Base-by-base conservation (phyloP, 2,329 filamentous ascomycete genomes). In the Stagonosporopsis vannaccii region DNA sequence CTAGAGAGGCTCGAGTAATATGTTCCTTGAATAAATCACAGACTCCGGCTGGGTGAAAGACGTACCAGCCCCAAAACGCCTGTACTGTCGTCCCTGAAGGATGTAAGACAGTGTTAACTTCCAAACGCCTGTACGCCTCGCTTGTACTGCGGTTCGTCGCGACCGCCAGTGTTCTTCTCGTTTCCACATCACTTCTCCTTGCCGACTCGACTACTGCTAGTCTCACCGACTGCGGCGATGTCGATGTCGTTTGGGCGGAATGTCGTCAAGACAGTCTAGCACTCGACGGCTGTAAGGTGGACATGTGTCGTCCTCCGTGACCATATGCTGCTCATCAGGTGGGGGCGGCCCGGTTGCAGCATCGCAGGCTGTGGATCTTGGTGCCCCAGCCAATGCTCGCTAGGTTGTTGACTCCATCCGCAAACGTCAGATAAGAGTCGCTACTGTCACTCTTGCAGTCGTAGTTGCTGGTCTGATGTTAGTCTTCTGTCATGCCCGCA, bases 331-430 rank as follows among this genome's bases (percentile, higher is more conserved):
- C 33, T 52, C 48, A 53, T 30, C 43, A 49, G 39, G 17, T 22
- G 30, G 40, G 23, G 4, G 51, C 36, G 4, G 53, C 42, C 30
- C 63, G 64, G 35, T 73, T 69, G 36, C 51, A 50, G 47, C 72
- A 75, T 17, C 56, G 62, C 12, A 75, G 30, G 17, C 69, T 60
- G 46, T 71, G 69, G 13, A 75, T 71, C 30, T 63, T 58, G 0
- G 61, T 66, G 1, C 62, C 63, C 72, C 72, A 75, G 4, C 60
- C 66, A 8, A 65, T 62, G 41, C 69, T 71, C 2, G 53, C 62
- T 4, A 75, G 60, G 33, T 73, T 74, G 48, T 75, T 74, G 36
- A 69, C 65, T 5, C 72, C 72, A 28, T 71, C 70, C 6, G 70
- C 43, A 9, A 73, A 62, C 0, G 62, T 57, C 13, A 74, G 55